A percentile compares a stretch with the other conserved stretches of the same genome.
Conservation (phyloP, 371 early-diverging fungal species). For the Rhizopus stolonifer region DNA sequence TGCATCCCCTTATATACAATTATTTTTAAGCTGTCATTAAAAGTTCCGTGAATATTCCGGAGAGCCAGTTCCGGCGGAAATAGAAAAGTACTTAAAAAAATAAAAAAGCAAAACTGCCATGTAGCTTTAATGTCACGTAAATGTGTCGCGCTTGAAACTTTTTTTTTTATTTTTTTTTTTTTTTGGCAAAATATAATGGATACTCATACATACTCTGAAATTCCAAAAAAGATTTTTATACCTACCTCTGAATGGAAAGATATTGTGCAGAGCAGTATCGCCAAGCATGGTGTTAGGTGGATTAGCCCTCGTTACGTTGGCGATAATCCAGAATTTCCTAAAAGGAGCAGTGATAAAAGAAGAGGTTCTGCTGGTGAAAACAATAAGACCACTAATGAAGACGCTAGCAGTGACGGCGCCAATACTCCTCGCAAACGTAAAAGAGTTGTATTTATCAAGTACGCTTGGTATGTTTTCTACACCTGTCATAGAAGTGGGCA, state of each 20-base stretch:
- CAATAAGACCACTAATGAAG: too few relatives aligned
- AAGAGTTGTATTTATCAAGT: background rate
- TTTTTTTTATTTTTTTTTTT: too few relatives aligned
- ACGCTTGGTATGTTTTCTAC: background rate
- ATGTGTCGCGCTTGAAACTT: too few relatives aligned
- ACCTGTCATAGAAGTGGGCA: background rate
- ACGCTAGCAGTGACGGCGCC: background rate
- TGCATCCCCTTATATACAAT: too few relatives aligned
- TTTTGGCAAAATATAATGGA: too few relatives aligned
- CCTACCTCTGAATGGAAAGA: background rate
- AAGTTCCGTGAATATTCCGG: too few relatives aligned
- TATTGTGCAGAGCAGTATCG: background rate
- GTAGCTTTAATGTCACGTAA: too few relatives aligned
- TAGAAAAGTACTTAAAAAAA: too few relatives aligned
- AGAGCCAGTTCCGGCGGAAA: too few relatives aligned
- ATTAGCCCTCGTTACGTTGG: background rate
- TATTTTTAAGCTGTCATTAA: too few relatives aligned
- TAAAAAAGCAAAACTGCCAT: too few relatives aligned
- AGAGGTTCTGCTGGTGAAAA: background rate
- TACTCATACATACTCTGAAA: background rate
- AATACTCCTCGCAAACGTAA: background rate
- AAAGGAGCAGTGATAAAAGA: background rate
- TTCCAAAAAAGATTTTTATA: background rate
- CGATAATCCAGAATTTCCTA: background rate
- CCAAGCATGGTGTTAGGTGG: background rate